phyloP scores from a whole-genome alignment of 2,329 filamentous ascomycete species.

The Helotiales sp. region DNA sequence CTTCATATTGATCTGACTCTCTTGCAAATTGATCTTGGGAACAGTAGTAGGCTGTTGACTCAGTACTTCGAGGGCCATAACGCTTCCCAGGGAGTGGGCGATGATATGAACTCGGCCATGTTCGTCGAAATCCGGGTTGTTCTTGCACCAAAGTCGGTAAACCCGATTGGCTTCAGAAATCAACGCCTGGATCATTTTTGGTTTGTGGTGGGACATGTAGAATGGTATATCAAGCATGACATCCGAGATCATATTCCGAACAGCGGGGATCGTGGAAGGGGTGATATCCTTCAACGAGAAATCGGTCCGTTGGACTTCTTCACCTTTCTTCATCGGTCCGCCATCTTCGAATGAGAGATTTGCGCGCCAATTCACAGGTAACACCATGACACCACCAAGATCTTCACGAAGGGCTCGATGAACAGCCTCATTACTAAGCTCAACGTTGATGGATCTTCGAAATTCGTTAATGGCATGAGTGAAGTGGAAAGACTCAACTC shows the following conservation, averaged over 20 bases:
- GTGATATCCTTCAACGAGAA: slow-evolving; percentile 88
- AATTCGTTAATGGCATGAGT: slow-evolving; percentile 95
- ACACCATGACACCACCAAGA: slow-evolving; percentile 90
- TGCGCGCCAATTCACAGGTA: slow-evolving; percentile 93
- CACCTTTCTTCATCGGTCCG: slow-evolving; percentile 61
- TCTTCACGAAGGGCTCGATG: slow-evolving; percentile 74
- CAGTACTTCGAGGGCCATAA: slow-evolving; percentile 91
- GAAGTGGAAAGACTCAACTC: slow-evolving; percentile 96
- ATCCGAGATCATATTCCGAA: slow-evolving; percentile 93
- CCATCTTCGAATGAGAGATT: slow-evolving; percentile 86
- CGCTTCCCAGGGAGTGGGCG: slow-evolving; percentile 90
- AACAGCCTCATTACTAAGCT: slow-evolving; percentile 76
- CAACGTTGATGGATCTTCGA: slow-evolving; percentile 82
- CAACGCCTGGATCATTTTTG: slow-evolving; percentile 90
- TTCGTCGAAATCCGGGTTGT: slow-evolving; percentile 85
- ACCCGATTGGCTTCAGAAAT: slow-evolving; percentile 91
- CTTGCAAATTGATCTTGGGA: slow-evolving; percentile 54
- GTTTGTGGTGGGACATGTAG: slow-evolving; percentile 95
- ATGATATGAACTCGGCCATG: slow-evolving; percentile 88
- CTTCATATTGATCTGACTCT: slow-evolving; percentile 52
- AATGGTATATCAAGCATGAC: slow-evolving; percentile 99
- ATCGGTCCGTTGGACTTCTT: slow-evolving; percentile 57
- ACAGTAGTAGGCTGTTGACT: slow-evolving; percentile 82
- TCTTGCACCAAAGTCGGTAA: slow-evolving; percentile 92
- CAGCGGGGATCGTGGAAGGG: slow-evolving; percentile 83